Percentiles rank a stretch among this genome's conserved stretches.
Conservation (phyloP, 148 eudicot species). For the Vaccinium darrowii region DNA sequence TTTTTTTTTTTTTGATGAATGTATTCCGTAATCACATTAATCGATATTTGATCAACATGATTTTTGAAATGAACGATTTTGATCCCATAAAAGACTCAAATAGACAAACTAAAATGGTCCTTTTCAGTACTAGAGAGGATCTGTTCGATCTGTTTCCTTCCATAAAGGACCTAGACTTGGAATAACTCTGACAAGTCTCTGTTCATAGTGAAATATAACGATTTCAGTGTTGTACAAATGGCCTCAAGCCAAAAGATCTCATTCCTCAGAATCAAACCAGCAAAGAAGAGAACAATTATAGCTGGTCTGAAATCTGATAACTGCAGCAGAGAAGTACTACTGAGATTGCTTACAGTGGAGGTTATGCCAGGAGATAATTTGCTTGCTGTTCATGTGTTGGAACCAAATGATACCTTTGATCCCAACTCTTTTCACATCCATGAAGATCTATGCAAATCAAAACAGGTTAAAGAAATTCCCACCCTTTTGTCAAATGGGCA, state of each 20-base stretch:
- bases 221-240: background rate
- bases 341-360: slow-evolving; percentile 22
- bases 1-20: too few relatives aligned
- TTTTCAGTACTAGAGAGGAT: background rate
- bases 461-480: slow-evolving; percentile 17
- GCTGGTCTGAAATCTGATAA: slow-evolving; percentile 31
- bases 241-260: background rate
- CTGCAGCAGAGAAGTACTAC: slow-evolving; percentile 35
- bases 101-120: background rate
- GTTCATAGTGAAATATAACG: background rate
- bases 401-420: slow-evolving; percentile 28
- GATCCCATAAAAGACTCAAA: background rate
- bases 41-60: background rate
- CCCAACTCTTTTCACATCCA: slow-evolving; percentile 34
- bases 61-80: background rate
- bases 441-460: slow-evolving; percentile 44
- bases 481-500: background rate
- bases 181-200: background rate
- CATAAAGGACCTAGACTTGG: background rate
- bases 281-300: slow-evolving; percentile 25
- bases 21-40: too few relatives aligned
- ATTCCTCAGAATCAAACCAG: slow-evolving; percentile 4
- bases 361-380: slow-evolving; percentile 31
- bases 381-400: slow-evolving; percentile 40
- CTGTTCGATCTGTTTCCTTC: background rate